Evolutionary conservation across 2,329 filamentous ascomycete species (phyloP), one percentile per base, ranked within the genome.

Genomic region (Paradendryphiella salina): DNA sequence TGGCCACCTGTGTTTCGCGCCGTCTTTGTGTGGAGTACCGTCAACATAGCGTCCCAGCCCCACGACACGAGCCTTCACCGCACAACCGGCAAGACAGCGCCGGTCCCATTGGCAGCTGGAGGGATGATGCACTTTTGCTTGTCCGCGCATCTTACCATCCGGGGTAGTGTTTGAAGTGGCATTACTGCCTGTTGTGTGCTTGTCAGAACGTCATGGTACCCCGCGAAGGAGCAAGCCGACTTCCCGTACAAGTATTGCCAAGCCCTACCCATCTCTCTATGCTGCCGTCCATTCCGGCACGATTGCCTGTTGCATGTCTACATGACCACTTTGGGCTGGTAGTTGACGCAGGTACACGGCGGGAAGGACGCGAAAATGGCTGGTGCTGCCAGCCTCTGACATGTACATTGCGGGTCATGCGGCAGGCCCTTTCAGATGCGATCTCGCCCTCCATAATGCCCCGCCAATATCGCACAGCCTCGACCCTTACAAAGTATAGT

Each of bases 21-120:
- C 11, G 32, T 23, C 26, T 47, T 29, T 32, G 43, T 18, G 43
- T 38, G 17, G 34, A 46, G 34, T 37, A 20, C 50, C 40, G 40
- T 42, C 33, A 38, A 36, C 35, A 28, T 34, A 53, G 54, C 45
- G 45, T 32, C 54, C 43, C 42, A 54, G 47, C 47, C 54, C 49
- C 50, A 29, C 44, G 35, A 35, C 34, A 34, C 34, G 43, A 34
- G 21, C 40, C 33, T 37, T 32, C 17, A 34, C 43, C 41, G 43
- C 42, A 46, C 26, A 37, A 18, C 13, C 34, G 34, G 35, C 43
- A 21, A 42, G 21, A 14, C 28, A 33, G 5, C 6, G 18, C 18
- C 29, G 18, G 29, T n/a, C 28, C 21, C 3, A 13, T 5, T 37
- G 5, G 8, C 33, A 29, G 26, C 17, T 4, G 20, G 20, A 18